Evolutionary conservation across 106 monocot genomes (phyloP).

Genomic region (Triglochin maritima): DNA sequence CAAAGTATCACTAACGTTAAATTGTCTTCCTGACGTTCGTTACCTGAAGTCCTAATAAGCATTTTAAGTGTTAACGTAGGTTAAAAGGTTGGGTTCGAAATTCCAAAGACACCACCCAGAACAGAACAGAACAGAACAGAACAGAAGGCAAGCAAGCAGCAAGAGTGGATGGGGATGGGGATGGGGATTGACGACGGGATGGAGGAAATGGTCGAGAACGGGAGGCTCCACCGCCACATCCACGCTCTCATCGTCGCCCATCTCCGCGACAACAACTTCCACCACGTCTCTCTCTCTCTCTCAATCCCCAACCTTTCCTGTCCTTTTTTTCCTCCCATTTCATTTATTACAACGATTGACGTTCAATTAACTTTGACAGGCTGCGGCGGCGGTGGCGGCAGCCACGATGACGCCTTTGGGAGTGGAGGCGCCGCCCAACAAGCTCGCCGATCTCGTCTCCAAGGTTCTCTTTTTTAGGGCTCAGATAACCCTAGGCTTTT

Average conservation of each 20-base stretch:
- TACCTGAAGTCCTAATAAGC: too few species aligned
- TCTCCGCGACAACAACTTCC: slow-evolving; percentile 58
- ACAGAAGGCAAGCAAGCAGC: background rate
- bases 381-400: slow-evolving; percentile 56
- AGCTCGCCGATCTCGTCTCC: slow-evolving; percentile 72
- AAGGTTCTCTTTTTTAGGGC: slow-evolving; percentile 36
- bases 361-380: slow-evolving; percentile 23
- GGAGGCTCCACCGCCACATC: slow-evolving; percentile 69
- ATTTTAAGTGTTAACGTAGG: too few species aligned
- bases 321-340: background rate
- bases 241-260: slow-evolving; percentile 69
- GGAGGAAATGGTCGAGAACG: slow-evolving; percentile 55
- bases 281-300: slow-evolving; percentile 25
- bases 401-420: slow-evolving; percentile 69
- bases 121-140: too few species aligned
- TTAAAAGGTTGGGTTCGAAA: too few species aligned
- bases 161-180: background rate
- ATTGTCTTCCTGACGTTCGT: too few species aligned
- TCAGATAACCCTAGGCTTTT: too few species aligned
- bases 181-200: slow-evolving; percentile 9
- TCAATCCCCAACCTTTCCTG: background rate
- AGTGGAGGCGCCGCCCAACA: slow-evolving; percentile 35
- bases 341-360: background rate
- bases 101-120: too few species aligned
- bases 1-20: too few species aligned